These are phyloP conservation scores for Citrullus mucosospermus DNA, from an alignment of 306 rosid species.

Conservation along the genomic window DNA sequence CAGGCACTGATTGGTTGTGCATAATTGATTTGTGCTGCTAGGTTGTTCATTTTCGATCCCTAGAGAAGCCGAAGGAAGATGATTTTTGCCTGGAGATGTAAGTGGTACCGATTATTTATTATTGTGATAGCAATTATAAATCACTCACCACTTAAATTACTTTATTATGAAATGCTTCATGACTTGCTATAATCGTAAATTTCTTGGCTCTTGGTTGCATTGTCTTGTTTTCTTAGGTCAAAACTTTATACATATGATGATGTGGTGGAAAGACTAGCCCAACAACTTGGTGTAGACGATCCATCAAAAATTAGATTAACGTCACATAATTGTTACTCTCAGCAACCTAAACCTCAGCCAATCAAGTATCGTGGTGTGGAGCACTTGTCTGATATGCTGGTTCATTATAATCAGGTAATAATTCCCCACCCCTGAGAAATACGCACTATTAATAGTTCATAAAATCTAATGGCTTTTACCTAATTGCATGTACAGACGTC, in stretches of 20 bases:
- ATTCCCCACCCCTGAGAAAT: constrained; percentile 7
- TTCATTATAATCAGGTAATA: constrained; percentile 81
- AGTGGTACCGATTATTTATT: constrained; percentile 15
- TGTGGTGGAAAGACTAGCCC: constrained; percentile 76
- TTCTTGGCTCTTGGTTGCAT: constrained; percentile 2
- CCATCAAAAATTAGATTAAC: constrained; percentile 78
- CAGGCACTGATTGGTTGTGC: constrained; percentile 9
- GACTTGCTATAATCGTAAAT: background rate
- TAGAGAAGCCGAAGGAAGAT: constrained; percentile 83
- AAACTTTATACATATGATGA: constrained; percentile 80
- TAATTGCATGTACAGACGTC: constrained; percentile 41
- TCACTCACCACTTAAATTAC: background rate
- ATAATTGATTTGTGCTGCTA: constrained; percentile 18
- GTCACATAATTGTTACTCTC: constrained; percentile 86
- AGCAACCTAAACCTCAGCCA: constrained; percentile 89
- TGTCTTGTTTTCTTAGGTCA: constrained; percentile 38
- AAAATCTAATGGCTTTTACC: background rate
- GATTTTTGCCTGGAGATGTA: constrained; percentile 78
- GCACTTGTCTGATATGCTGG: constrained; percentile 73
- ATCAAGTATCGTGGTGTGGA: constrained; percentile 79
- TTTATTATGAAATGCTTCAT: background rate
- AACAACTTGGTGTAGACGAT: constrained; percentile 67
- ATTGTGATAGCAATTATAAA: background rate
- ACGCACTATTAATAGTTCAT: constrained; percentile 4
- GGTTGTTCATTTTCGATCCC: constrained; percentile 87